Evolutionary conservation across 208 protist species (phyloP), one percentile per base, ranked within the genome.

Genomic region (Crithidia sp.): DNA sequence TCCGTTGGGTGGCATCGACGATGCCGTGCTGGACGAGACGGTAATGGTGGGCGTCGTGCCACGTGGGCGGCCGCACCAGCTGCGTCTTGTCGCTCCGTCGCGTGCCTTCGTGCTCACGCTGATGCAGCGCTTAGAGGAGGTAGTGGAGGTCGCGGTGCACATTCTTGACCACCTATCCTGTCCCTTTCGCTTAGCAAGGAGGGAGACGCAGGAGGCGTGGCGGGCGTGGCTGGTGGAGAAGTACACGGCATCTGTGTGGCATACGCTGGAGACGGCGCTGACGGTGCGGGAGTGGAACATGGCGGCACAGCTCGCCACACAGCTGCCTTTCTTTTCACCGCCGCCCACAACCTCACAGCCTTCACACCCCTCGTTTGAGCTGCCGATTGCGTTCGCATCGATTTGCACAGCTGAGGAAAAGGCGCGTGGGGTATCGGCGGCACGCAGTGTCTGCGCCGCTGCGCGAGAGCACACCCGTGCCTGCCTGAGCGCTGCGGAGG

Each of bases 21-120:
- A 90, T 50, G 78, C 77, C 16, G 74, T 91, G 50, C 62, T 93
- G 39, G 86, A 93, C 36, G 88, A 93, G 67, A 62, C 83, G 17
- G 62, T 90, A 41, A 63, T 86, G 53, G 67, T 93, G 16, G 85
- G 77, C 10, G 65, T 93, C 17, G 71, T 82, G 28, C 88, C 88
- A 37, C 70, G 56, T 4, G 81, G 74, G 0, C 76, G 85, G 75
- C 86, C 88, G 36, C 82, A 89, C 61, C 73, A 73, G 39, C 74
- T 88, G 53, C 72, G 79, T 40, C 80, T 93, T 10, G 63, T 93
- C 8, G 76, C 74, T 8, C 86, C 82, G 2, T 86, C 86, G 1
- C 52, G 60, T 13, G 88, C 86, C 19, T 79, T 84, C 53, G 75
- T 64, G 16, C 61, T 86, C 9, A 36, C 81, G 45, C 69, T 83